A percentile compares a stretch with the other conserved stretches of the same genome.
phyloP scores from a whole-genome alignment of 2,329 filamentous ascomycete species.

The Colletotrichum filicis region DNA sequence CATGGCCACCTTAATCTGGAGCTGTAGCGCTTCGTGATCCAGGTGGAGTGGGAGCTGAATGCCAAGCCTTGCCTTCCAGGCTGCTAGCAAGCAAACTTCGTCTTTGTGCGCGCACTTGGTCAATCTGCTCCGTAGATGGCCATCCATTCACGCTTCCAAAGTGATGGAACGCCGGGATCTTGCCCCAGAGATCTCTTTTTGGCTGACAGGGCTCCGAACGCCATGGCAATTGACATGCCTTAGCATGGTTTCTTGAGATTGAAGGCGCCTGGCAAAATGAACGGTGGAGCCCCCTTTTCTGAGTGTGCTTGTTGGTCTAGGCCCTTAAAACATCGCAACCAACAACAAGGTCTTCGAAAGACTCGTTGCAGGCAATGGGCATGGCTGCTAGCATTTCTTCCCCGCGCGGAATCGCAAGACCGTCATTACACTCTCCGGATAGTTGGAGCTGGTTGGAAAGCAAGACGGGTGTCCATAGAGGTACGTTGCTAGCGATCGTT shows the following conservation, averaged over 20 bases:
- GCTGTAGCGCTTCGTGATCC: neutral
- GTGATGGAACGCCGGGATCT: neutral
- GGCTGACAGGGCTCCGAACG: neutral
- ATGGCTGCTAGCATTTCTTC: neutral
- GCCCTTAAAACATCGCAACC: neutral
- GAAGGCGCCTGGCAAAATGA: conserved; percentile 15
- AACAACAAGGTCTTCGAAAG: neutral
- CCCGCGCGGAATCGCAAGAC: neutral
- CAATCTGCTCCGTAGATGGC: neutral
- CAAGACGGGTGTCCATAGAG: neutral
- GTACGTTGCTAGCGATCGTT: neutral
- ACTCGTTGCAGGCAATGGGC: neutral
- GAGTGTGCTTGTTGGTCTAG: neutral
- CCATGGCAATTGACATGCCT: neutral
- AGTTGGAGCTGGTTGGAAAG: neutral
- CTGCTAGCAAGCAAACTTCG: neutral
- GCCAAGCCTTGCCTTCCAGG: neutral
- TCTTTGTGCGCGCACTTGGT: neutral
- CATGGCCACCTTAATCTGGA: neutral
- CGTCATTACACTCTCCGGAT: neutral
- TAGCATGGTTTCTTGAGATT: neutral
- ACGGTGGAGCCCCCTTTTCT: neutral
- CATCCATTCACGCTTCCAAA: neutral
- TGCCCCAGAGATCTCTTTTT: neutral
- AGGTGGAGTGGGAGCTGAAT: neutral